phyloP scores from a whole-genome alignment of 2,329 filamentous ascomycete genomes.

The Aphanocladium album region DNA sequence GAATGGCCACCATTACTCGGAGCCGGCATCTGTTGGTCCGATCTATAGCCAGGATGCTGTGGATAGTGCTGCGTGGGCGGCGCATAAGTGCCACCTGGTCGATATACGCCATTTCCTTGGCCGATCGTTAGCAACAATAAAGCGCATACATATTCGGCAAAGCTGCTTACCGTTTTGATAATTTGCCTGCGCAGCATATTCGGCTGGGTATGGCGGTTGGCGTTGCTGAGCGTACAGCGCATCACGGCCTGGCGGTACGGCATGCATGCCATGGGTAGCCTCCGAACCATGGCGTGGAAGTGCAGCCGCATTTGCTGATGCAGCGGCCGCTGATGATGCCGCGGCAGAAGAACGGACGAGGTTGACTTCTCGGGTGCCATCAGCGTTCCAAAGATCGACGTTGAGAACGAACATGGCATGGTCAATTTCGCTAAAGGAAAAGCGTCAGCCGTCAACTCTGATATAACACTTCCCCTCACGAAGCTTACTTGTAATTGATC shows the following conservation, averaged over 20 bases:
- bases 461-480: conserved; percentile 4
- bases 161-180: conserved; percentile 29
- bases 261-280: neutral
- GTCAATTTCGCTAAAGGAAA: conserved; percentile 29
- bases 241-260: conserved; percentile 34
- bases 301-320: neutral
- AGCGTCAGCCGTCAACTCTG: conserved; percentile 22
- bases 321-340: neutral
- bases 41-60: conserved; percentile 25
- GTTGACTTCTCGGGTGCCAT: conserved; percentile 60
- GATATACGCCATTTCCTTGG: conserved; percentile 24
- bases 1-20: conserved; percentile 21
- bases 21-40: conserved; percentile 18
- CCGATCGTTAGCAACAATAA: neutral
- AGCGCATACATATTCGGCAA: neutral
- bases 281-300: neutral
- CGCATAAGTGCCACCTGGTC: conserved; percentile 28
- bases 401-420: conserved; percentile 50
- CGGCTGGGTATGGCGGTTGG: conserved; percentile 26
- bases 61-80: conserved; percentile 35
- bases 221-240: conserved; percentile 23
- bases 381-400: conserved; percentile 64
- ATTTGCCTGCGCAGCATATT: conserved; percentile 26
- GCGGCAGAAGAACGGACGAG: conserved; percentile 50
- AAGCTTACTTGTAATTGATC: conserved; percentile 71